These are phyloP conservation scores for Metschnikowia orientalis DNA, from an alignment of 805 yeast genomes.

Conservation along the genomic window DNA sequence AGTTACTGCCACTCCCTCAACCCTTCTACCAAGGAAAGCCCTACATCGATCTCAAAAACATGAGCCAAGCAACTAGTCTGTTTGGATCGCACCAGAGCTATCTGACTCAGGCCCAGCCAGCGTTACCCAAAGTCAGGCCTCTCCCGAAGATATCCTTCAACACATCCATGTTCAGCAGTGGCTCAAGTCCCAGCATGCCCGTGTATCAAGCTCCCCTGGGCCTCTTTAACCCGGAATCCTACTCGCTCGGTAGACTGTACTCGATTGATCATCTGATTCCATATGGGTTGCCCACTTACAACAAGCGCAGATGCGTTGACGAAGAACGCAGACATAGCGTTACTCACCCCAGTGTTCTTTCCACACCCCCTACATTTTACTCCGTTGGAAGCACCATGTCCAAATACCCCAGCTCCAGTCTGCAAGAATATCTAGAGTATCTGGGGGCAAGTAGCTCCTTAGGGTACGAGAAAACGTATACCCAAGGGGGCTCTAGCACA, in stretches of 20 bases:
- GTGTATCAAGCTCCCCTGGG: too few relatives aligned
- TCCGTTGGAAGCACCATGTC: background rate
- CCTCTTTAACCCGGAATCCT: too few relatives aligned
- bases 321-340: slow-evolving; percentile 9
- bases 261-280: slow-evolving; percentile 9
- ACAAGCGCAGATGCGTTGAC: slow-evolving; percentile 4
- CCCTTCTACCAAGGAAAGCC: too few relatives aligned
- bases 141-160: slow-evolving; percentile 38
- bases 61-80: background rate
- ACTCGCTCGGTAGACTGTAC: slow-evolving; percentile 4
- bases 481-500: too few relatives aligned
- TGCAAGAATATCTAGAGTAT: background rate
- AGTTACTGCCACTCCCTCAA: too few relatives aligned
- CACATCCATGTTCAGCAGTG: slow-evolving; percentile 40
- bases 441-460: too few relatives aligned
- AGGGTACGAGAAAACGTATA: too few relatives aligned
- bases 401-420: background rate
- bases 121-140: slow-evolving; percentile 17
- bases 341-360: slow-evolving; percentile 1
- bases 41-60: slow-evolving; percentile 4
- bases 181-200: too few relatives aligned
- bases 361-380: slow-evolving; percentile 7
- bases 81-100: background rate
- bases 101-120: slow-evolving; percentile 2
- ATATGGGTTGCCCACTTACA: too few relatives aligned